These are phyloP conservation scores for Suhomyces kunorum DNA, from an alignment of 1,139 yeast species.

Conservation along the genomic window DNA sequence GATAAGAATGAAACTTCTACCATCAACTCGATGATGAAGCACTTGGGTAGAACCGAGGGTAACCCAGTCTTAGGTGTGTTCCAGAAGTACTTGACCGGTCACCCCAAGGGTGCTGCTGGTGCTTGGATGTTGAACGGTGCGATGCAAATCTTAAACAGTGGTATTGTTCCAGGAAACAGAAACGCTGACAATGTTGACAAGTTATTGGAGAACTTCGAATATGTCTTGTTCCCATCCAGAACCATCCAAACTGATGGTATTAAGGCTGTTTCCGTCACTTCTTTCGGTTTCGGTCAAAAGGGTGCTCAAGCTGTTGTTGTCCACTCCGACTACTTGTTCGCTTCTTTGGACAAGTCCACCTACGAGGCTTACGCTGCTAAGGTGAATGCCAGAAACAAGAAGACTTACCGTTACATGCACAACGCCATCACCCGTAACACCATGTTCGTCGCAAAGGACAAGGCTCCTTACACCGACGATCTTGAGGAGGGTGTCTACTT, in stretches of 20 bases:
- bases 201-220: constrained; percentile 76
- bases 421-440: constrained; percentile 90
- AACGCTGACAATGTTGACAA: constrained; percentile 96
- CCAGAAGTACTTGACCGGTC: constrained; percentile 99
- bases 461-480: constrained; percentile 88
- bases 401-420: constrained; percentile 94
- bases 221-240: constrained; percentile 92
- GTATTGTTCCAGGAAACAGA: constrained; percentile 97
- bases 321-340: constrained; percentile 91
- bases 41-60: constrained; percentile 95
- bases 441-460: constrained; percentile 88
- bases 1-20: constrained; percentile 97
- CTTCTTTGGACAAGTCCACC: constrained; percentile 69
- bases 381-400: constrained; percentile 81
- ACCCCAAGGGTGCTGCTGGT: constrained; percentile 99
- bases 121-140: constrained; percentile 99
- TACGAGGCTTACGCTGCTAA: constrained; percentile 70
- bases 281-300: constrained; percentile 99
- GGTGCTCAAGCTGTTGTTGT: constrained; percentile 95
- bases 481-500: constrained; percentile 88
- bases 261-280: constrained; percentile 94
- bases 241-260: constrained; percentile 93
- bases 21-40: constrained; percentile 87
- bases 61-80: constrained; percentile 97
- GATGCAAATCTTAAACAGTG: constrained; percentile 86